Conservation (phyloP, 306 rosid genomes). For the Vachellia pachyceras region DNA sequence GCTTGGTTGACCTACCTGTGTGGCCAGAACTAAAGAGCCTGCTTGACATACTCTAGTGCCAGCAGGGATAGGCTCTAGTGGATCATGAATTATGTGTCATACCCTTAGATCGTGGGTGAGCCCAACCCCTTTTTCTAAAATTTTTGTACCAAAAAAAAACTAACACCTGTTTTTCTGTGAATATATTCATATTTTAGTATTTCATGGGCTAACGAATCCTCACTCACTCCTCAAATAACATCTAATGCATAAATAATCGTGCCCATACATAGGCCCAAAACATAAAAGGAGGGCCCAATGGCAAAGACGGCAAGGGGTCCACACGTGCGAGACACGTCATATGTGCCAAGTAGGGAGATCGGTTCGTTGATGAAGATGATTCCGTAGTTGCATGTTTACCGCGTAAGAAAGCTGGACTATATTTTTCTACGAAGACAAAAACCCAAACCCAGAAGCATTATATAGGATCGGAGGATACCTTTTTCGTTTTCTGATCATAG, state of each 20-base stretch:
- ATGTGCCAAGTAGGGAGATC: slow-evolving; percentile 28
- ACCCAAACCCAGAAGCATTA: slow-evolving; percentile 23
- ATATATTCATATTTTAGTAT: too few relatives aligned
- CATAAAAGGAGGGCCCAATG: not conserved
- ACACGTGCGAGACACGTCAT: slow-evolving; percentile 46
- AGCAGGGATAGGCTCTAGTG: too few relatives aligned
- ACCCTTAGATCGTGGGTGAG: too few relatives aligned
- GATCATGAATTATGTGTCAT: too few relatives aligned
- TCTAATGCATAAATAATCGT: not conserved
- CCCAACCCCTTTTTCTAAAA: too few relatives aligned
- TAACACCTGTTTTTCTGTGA: too few relatives aligned
- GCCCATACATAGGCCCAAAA: not conserved
- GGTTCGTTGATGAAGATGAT: slow-evolving; percentile 39
- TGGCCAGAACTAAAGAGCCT: too few relatives aligned
- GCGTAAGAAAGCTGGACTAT: slow-evolving; percentile 48
- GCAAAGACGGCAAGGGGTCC: not conserved
- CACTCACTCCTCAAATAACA: too few relatives aligned
- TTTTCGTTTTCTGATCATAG: not conserved
- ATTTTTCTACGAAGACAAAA: not conserved
- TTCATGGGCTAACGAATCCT: not conserved
- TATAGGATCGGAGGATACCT: slow-evolving; percentile 8
- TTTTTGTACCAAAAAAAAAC: too few relatives aligned
- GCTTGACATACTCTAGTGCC: too few relatives aligned
- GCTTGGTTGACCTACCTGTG: too few relatives aligned
- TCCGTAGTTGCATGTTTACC: slow-evolving; percentile 47